Conservation (phyloP, 805 yeast species). For the Hanseniaspora mollemarum region DNA sequence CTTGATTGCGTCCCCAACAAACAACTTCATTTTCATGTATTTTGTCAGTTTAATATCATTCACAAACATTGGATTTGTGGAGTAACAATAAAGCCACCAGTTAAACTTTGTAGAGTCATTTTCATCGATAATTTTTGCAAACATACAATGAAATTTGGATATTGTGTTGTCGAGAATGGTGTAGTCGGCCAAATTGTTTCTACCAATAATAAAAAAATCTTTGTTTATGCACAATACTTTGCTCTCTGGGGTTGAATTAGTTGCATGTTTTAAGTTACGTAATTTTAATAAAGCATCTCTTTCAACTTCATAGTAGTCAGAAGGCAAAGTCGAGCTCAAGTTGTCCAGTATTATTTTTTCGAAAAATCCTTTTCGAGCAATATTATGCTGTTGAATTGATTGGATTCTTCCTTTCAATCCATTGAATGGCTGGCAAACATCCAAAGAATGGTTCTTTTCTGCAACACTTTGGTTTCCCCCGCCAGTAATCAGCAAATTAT, state of each 20-base stretch:
- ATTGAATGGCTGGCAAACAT: no score
- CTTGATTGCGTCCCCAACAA: slow-evolving; percentile 54
- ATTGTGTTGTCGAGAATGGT: slow-evolving; percentile 60
- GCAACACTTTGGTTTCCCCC: no score
- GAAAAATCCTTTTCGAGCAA: neutral
- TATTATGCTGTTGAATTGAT: no score
- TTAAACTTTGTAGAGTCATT: slow-evolving; percentile 54
- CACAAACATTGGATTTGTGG: slow-evolving; percentile 69
- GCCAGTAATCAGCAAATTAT: no score
- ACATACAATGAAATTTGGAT: slow-evolving; percentile 72
- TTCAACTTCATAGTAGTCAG: neutral
- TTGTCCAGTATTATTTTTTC: neutral
- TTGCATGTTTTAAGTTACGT: neutral
- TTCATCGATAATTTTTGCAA: slow-evolving; percentile 37
- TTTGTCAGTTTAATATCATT: slow-evolving; percentile 50
- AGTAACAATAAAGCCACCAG: slow-evolving; percentile 67
- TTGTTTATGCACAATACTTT: neutral
- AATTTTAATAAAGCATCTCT: neutral
- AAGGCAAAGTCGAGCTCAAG: neutral
- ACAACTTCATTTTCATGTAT: slow-evolving; percentile 49
- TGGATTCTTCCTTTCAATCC: no score
- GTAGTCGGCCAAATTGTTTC: slow-evolving; percentile 52
- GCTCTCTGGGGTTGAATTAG: neutral
- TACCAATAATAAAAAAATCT: slow-evolving; percentile 50
- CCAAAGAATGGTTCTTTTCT: no score